Base-by-base conservation (phyloP, 1,284 basidiomycete species). In the Cutaneotrichosporon dermatis region DNA sequence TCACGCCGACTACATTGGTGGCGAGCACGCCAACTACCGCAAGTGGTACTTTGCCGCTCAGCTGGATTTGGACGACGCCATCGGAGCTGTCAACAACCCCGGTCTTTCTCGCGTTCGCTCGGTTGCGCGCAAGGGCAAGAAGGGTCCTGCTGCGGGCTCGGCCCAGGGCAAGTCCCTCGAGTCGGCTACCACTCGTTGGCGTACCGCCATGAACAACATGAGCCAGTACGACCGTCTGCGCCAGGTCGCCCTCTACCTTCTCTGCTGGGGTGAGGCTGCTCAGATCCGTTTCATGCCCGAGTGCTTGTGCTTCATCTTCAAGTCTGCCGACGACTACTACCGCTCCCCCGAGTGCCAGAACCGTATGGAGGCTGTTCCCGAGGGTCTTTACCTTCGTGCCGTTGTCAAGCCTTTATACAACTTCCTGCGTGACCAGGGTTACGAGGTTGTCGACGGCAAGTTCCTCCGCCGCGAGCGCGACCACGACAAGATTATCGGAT, bases 41-140 rank as follows among this genome's bases (percentile, higher is more conserved):
- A 95, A 94, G 79, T 99, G 96, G 95, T 99, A 99, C 81, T 99
- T 99, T 80, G 96, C 95, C 15, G 94, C 95, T 33, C 95, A 99
- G 78, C 88, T 99, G 64, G 94, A 99, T 76, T 86, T 99, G 46
- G 96, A 99, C 80, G 95, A 99, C 71, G 95, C 94, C 55, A 89
- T 99, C 61, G 96, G 96, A 50, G 85, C 89, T 62, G 85, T 86
- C 10, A 92, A 97, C 74, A 96, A 95, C 75, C 91, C 92, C 0
- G 93, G 92, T 63, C 83, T 97, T 9, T 84, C 85, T 54, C 87
- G 92, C 12, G 84, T 96, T 36, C 86, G 86, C 65, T 89, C 89
- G 15, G 88, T 95, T 67, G 88, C 91, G 72, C 67, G 75, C 37
- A 68, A 73, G 16, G 66, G 65, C 54, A 78, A 82, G 59, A 51